Base-by-base conservation (phyloP, 306 rosid genomes). In the Erythrophleum fordii region DNA sequence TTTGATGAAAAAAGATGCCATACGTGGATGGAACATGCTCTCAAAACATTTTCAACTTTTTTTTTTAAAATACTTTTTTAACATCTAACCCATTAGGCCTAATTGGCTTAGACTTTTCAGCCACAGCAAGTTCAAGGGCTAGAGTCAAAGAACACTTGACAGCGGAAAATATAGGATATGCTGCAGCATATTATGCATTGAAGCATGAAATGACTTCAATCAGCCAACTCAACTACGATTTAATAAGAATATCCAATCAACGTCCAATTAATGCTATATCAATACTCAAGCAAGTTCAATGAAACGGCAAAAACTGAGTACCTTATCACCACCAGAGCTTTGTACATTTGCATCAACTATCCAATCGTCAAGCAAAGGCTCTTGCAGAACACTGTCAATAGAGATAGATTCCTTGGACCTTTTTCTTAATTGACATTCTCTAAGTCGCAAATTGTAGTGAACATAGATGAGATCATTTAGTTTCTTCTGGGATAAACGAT, bases 361-460 rank as follows among this genome's bases (percentile, higher is more conserved):
- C 99, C 99, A 95, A 10, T 95, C 95, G 70, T 84, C 82, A 3
- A 95, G 90, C 56, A 95, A 84, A 39, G 80, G 84, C 39, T 88
- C 94, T 70, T 56, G 67, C 46, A 91, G 82, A 72, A 81, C 79
- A 83, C 69, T 83, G 46, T 93, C 97, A 7, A 81, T 76, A 61
- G 95, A 90, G 83, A 86, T 20, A 0, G 89, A 84, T 22, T 87
- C 88, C 77, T 83, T 88, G 10, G 85, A 72, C 81, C 91, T 87
- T 85, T 91, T 92, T 76, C 95, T 87, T 79, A 84, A 69, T 81
- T 91, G 95, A 77, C 86, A 87, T 87, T 95, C 99, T 90, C 97
- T 88, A 39, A 95, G 89, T 65, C 95, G 87, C 87, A 95, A 82
- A 82, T 95, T 95, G 87, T 93, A 95, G 88, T 93, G 99, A 78